phyloP scores from a whole-genome alignment of 306 rosid genomes.

The Begonia loranthoides region DNA sequence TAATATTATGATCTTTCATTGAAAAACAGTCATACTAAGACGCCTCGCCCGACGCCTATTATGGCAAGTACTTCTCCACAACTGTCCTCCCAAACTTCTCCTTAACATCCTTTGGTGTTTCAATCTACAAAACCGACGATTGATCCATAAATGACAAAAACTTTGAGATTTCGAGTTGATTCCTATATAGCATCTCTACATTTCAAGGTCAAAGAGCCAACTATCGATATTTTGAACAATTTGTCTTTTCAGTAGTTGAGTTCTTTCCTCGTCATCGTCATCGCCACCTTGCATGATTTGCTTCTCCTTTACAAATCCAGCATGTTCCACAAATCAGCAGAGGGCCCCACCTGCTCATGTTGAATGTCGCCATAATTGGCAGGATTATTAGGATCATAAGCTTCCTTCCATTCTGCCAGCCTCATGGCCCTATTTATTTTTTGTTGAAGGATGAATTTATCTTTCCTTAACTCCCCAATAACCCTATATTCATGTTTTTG shows the following conservation, averaged over 20 bases:
- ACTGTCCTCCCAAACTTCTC: constrained; percentile 87
- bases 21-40: no score
- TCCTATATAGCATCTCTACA: no score
- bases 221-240: no score
- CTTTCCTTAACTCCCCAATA: constrained; percentile 78
- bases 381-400: constrained; percentile 76
- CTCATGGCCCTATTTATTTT: constrained; percentile 80
- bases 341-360: constrained; percentile 24
- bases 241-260: constrained; percentile 9
- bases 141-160: neutral
- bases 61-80: constrained; percentile 57
- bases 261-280: constrained; percentile 29
- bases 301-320: constrained; percentile 40
- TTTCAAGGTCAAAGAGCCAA: no score
- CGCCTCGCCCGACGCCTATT: no score
- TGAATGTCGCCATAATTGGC: constrained; percentile 70
- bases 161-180: no score
- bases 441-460: constrained; percentile 59
- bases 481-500: constrained; percentile 71
- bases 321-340: constrained; percentile 32
- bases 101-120: constrained; percentile 80
- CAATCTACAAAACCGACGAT: constrained; percentile 39
- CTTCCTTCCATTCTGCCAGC: constrained; percentile 75
- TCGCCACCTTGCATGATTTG: constrained; percentile 21
- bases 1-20: no score